Base-by-base conservation (phyloP, 495 filamentous ascomycete genomes). In the Chaetomium cochliodes region DNA sequence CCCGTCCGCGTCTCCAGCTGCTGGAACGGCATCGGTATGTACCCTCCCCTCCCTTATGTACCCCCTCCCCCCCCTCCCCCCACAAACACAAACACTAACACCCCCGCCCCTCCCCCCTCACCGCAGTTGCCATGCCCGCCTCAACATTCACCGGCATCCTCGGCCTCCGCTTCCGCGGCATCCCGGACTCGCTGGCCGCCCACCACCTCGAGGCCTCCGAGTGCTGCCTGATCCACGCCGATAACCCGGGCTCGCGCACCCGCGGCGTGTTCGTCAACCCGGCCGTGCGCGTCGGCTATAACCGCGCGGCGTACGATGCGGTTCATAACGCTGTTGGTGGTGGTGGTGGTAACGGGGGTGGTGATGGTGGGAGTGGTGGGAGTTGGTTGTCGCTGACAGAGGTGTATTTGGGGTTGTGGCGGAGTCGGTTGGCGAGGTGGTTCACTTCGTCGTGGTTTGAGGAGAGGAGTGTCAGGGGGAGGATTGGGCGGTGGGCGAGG, bases 181-280 rank as follows among this genome's bases (percentile, higher is more conserved):
- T 93, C 55, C 71, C 85, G 0, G 91, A 93, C 65, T 81, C 74
- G 1, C 84, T 96, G 9, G 90, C 91, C 0, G 67, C 75, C 2
- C 71, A 74, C 3, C 90, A 93, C 70, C 77, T 96, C 51, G 91
- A 93, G 70, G 91, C 81, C 30, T 90, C 86, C 6, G 91, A 96
- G 72, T 93, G 91, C 76, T 96, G 91, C 73, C 82, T 93, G 15
- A 88, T 93, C 28, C 91, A 93, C 70, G 85, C 84, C 3, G 91
- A 93, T 69, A 93, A 92, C 69, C 81, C 80, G 15, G 62, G 60
- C 11, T 69, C 70, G 2, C 58, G 65, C 0, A 69, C 77, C 28
- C 78, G 82, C 47, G 91, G 91, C 13, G 85, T 92, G 3, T 96
- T 82, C 73, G 69, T 96, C 39, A 94, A 96, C 71, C 91, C 91